Percentiles rank a stretch among this genome's conserved stretches.
phyloP scores from a whole-genome alignment of 164 flowering plant genomes.

The Sextonia rubra region DNA sequence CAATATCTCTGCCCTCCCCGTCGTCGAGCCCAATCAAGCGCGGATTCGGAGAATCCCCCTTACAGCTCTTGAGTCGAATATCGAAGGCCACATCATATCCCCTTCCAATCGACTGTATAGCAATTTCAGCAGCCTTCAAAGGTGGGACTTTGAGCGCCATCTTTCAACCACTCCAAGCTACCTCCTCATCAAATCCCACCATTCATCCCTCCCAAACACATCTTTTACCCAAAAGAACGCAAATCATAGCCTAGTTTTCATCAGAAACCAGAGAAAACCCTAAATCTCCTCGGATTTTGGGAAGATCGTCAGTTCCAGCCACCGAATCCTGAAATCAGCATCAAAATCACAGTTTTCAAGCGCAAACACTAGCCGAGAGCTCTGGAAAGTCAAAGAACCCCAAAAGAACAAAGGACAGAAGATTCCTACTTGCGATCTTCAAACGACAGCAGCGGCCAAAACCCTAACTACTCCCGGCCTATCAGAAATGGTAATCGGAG shows the following conservation, averaged over 20 bases:
- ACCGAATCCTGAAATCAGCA: not conserved
- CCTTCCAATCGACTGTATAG: slow-evolving; percentile 69
- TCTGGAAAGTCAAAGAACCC: no score
- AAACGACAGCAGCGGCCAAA: not conserved
- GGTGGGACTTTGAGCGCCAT: slow-evolving; percentile 53
- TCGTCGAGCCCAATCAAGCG: slow-evolving; percentile 72
- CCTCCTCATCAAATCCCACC: not conserved
- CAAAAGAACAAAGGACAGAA: not conserved
- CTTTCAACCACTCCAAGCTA: slow-evolving; percentile 17
- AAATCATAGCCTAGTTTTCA: not conserved
- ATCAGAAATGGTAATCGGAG: not conserved
- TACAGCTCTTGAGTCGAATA: slow-evolving; percentile 75
- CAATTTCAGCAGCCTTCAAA: slow-evolving; percentile 62
- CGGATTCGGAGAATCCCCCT: slow-evolving; percentile 40
- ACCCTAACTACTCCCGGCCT: not conserved
- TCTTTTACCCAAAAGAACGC: not conserved
- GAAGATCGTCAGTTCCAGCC: not conserved
- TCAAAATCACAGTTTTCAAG: not conserved
- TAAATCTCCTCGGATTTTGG: not conserved
- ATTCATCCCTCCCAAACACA: not conserved
- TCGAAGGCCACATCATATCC: slow-evolving; percentile 78
- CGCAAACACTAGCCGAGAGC: no score
- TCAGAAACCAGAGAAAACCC: not conserved
- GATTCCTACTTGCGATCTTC: not conserved
- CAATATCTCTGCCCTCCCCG: slow-evolving; percentile 48